Percentiles rank a stretch among this genome's conserved stretches.
Conservation (phyloP, 2,329 filamentous ascomycete genomes). For the Penicillium sp. region DNA sequence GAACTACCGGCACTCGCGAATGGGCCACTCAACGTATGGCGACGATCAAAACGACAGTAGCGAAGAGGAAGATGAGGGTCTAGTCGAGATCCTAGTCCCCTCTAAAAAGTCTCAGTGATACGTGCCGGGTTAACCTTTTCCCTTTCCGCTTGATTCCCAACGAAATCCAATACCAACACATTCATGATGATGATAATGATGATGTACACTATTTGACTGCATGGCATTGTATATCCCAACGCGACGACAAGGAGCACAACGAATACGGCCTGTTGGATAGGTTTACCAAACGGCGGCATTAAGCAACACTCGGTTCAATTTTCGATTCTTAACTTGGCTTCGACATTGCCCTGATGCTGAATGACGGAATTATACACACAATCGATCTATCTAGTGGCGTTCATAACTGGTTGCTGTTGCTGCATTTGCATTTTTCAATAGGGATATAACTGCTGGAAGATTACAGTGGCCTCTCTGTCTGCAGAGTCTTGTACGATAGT, state of each 20-base stretch:
- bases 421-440: conserved; percentile 18
- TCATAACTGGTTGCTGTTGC: conserved; percentile 7
- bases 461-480: conserved; percentile 11
- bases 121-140: conserved; percentile 12
- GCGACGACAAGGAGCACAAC: conserved; percentile 19
- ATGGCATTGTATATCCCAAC: conserved; percentile 22
- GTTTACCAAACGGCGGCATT: neutral
- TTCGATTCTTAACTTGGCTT: neutral
- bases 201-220: conserved; percentile 22
- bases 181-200: conserved; percentile 22
- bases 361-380: conserved; percentile 8
- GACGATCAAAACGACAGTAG: conserved; percentile 52
- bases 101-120: conserved; percentile 38
- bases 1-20: conserved; percentile 48
- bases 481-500: conserved; percentile 18
- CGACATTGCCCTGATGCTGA: conserved; percentile 11
- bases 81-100: conserved; percentile 53
- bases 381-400: conserved; percentile 13
- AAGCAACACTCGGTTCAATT: conserved; percentile 1
- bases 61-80: conserved; percentile 48
- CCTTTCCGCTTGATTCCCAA: conserved; percentile 3
- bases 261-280: conserved; percentile 20
- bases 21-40: conserved; percentile 39
- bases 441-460: conserved; percentile 13
- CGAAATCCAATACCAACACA: conserved; percentile 8